These are phyloP conservation scores for Volvox carteri DNA, from an alignment of 163 green algal genomes.

Conservation along the genomic window DNA sequence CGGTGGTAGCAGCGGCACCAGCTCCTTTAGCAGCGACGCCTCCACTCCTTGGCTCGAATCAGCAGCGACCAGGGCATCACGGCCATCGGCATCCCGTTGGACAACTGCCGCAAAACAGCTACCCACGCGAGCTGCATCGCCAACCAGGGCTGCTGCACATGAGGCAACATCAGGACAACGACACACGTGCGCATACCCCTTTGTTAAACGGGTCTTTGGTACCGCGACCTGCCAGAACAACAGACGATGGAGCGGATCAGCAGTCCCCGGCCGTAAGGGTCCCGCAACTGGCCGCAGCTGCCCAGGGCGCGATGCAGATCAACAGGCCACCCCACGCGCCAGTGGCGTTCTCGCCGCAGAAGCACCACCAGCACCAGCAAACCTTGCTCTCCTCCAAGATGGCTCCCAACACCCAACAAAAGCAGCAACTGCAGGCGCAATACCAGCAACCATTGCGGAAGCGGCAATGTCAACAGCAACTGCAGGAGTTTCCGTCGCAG, in stretches of 20 bases:
- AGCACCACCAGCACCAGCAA: background rate
- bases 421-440: background rate
- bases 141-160: no score
- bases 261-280: background rate
- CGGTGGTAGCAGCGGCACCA: no score
- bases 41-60: no score
- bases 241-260: background rate
- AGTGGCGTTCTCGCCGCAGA: background rate
- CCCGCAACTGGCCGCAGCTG: background rate
- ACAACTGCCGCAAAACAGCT: no score
- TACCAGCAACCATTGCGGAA: background rate
- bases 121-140: no score
- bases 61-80: no score
- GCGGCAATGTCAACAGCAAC: background rate
- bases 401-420: background rate
- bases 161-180: no score
- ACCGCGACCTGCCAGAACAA: no score
- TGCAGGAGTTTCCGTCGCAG: background rate
- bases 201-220: no score
- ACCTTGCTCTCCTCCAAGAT: background rate
- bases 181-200: no score
- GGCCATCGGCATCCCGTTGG: no score
- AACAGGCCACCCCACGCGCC: background rate
- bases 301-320: background rate
- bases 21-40: no score